Evolutionary conservation across 2,329 filamentous ascomycete genomes (phyloP).

Genomic region (Scedosporium apiospermum): DNA sequence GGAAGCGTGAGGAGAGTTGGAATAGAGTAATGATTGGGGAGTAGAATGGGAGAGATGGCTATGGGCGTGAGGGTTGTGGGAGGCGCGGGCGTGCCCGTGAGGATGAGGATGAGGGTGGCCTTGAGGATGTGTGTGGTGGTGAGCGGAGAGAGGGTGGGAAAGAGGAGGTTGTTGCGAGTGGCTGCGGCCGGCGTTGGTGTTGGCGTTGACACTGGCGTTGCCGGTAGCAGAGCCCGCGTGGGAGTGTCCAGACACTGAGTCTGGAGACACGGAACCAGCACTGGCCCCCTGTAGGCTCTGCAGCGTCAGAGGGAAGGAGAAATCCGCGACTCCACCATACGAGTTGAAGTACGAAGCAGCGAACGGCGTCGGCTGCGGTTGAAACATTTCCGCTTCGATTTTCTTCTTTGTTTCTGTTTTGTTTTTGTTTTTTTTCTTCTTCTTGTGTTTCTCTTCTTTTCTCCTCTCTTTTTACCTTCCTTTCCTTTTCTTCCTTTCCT

Average conservation of each 20-base stretch:
- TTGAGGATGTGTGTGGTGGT: slow-evolving; percentile 3
- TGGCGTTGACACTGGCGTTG: slow-evolving; percentile 1
- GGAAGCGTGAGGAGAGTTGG: slow-evolving; percentile 2
- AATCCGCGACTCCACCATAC: slow-evolving; percentile 7
- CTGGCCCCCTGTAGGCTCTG: neutral
- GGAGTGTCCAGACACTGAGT: neutral
- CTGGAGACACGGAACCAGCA: neutral
- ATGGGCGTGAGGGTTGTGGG: slow-evolving; percentile 2
- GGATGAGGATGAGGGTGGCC: neutral
- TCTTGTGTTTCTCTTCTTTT: neutral
- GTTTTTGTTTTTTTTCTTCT: neutral
- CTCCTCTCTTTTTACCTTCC: neutral
- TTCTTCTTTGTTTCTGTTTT: neutral
- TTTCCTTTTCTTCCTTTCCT: neutral
- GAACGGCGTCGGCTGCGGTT: slow-evolving; percentile 42
- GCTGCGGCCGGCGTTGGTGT: neutral
- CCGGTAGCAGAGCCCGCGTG: neutral
- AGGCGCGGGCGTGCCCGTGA: slow-evolving; percentile 5
- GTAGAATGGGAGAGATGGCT: neutral
- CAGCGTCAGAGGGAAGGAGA: slow-evolving; percentile 5
- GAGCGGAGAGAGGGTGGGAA: slow-evolving; percentile 3
- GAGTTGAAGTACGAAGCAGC: slow-evolving; percentile 27
- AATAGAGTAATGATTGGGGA: slow-evolving; percentile 8
- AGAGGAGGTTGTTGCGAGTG: slow-evolving; percentile 5
- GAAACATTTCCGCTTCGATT: slow-evolving; percentile 36